A percentile compares a stretch with the other conserved stretches of the same genome.
Evolutionary conservation across 164 flowering plant species (phyloP).

Genomic region (Malania oleifera): DNA sequence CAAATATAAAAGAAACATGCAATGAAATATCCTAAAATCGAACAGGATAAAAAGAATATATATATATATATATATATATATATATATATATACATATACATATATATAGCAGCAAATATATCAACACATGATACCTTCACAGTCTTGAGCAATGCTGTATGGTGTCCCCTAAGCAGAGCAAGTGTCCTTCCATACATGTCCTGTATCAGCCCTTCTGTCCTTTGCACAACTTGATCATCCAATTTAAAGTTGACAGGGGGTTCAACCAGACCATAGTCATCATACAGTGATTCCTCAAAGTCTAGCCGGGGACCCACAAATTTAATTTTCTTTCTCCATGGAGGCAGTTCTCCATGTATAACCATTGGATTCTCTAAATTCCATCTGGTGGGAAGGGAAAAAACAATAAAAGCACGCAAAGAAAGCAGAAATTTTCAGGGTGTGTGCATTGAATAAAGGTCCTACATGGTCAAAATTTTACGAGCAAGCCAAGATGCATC

Average conservation of each 20-base stretch:
- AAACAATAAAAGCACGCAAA: slow-evolving; percentile 3
- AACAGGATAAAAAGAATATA: too few species aligned
- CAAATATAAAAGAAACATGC: too few species aligned
- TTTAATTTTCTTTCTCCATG: slow-evolving; percentile 67
- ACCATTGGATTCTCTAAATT: slow-evolving; percentile 88
- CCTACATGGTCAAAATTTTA: slow-evolving; percentile 85
- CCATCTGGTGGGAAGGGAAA: slow-evolving; percentile 51
- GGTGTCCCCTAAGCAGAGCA: slow-evolving; percentile 55
- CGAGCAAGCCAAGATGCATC: slow-evolving; percentile 99
- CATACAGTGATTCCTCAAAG: slow-evolving; percentile 88
- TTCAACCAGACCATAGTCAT: slow-evolving; percentile 64
- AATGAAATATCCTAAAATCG: too few species aligned
- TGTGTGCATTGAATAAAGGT: not conserved
- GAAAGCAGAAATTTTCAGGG: not conserved
- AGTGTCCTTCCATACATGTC: slow-evolving; percentile 56
- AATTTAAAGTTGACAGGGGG: slow-evolving; percentile 72
- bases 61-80: too few species aligned
- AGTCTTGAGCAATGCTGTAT: slow-evolving; percentile 79
- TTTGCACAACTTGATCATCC: slow-evolving; percentile 74
- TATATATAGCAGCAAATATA: too few species aligned
- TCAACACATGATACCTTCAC: slow-evolving; percentile 51
- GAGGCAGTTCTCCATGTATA: slow-evolving; percentile 87
- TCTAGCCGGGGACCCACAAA: slow-evolving; percentile 89
- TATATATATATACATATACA: too few species aligned
- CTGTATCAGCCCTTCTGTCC: slow-evolving; percentile 60